Conservation (phyloP, 164 flowering plant species). For the Magnolia officinalis region DNA sequence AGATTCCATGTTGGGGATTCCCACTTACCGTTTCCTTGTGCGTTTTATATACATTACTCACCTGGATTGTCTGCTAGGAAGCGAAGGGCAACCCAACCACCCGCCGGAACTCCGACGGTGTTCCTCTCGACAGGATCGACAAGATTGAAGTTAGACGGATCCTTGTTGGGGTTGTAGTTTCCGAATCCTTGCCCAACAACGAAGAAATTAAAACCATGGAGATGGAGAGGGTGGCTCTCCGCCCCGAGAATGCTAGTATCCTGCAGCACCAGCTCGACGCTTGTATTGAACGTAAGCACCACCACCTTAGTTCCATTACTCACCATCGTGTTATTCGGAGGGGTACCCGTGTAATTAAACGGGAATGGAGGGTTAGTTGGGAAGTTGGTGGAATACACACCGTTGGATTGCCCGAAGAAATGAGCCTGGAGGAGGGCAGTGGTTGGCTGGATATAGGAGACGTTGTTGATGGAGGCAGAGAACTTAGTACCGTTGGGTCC, state of each 20-base stretch:
- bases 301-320: conserved; percentile 36
- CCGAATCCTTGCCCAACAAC: conserved; percentile 53
- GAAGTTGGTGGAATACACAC: conserved; percentile 54
- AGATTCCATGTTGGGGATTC: background rate
- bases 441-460: conserved; percentile 37
- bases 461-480: conserved; percentile 45
- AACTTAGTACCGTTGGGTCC: conserved; percentile 49
- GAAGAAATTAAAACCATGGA: conserved; percentile 59
- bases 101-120: conserved; percentile 50
- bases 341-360: conserved; percentile 46
- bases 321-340: conserved; percentile 44
- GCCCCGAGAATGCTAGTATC: conserved; percentile 48
- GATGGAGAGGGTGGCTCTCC: conserved; percentile 60
- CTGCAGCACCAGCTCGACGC: conserved; percentile 54
- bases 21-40: background rate
- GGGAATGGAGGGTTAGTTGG: conserved; percentile 28
- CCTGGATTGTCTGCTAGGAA: conserved; percentile 63
- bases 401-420: conserved; percentile 35
- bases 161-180: conserved; percentile 41
- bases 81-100: conserved; percentile 61
- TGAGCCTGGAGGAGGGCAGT: conserved; percentile 43
- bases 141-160: conserved; percentile 42
- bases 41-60: background rate
- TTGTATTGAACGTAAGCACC: conserved; percentile 42
- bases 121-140: conserved; percentile 57